Evolutionary conservation across 139 green algal genomes (phyloP), one percentile per base, ranked within the genome.

Genomic region (Mychonastes homosphaera): DNA sequence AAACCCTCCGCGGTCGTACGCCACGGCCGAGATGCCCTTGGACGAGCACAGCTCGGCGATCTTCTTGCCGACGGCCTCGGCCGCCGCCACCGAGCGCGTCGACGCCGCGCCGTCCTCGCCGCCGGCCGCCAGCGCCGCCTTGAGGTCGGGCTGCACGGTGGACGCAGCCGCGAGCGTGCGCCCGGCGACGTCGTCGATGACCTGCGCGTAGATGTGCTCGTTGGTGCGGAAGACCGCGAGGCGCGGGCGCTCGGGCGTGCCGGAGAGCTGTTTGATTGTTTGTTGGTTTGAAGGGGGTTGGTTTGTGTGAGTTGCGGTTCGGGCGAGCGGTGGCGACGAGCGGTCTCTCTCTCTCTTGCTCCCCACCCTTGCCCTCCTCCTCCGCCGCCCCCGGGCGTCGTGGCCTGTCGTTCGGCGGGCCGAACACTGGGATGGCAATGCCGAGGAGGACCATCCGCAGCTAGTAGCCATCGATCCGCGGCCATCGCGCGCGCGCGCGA

Each of bases 191-290:
- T 97, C 90, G 60, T 98, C 86, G 53, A 98, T 96, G 0, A 99
- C 83, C 86, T 94, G 75, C 35, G 79, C 88, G 64, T 97, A 99
- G 35, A 97, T 95, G 78, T 99, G 87, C 61, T 95, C 76, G 77
- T 96, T 96, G 26, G 89, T 97, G 34, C 87, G 73, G 84, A 83
- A 97, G 6, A 99, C 89, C 6, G 84, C 80, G 36, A 99, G 71
- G 28, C 92, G 78, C 10, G 92, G 92, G 18, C 92, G 64, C 65
- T 99, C 89, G 4, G 76, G 21, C 16, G 83, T 92, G 56, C 92
- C 92, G 29, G 58, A 72, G 3, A 97, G 62, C 90, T 97, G 82
- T 46, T n/a, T n/a, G n/a, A n/a, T n/a, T n/a, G n/a, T n/a, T n/a
- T n/a, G n/a, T n/a, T n/a, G n/a, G n/a, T n/a, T n/a, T n/a, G 39